Conservation (phyloP, 2,329 filamentous ascomycete genomes). For the Paracorniculantispora psalliotae region DNA sequence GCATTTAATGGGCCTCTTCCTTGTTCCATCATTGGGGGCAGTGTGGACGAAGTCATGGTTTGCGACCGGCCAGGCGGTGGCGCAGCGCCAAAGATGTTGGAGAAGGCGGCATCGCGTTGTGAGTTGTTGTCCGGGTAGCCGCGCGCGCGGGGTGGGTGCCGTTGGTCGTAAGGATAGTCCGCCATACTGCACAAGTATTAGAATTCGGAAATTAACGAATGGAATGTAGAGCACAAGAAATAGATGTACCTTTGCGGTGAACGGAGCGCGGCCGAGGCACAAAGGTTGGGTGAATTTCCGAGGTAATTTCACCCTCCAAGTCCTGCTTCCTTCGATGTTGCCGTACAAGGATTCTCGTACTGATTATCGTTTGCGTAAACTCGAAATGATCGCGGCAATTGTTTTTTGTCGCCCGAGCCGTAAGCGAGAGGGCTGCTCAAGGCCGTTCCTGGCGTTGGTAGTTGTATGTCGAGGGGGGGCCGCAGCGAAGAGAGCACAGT, state of each 20-base stretch:
- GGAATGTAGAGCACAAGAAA: not conserved
- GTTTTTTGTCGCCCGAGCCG: not conserved
- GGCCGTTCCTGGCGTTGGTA: not conserved
- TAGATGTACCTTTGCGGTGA: not conserved
- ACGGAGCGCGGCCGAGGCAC: not conserved
- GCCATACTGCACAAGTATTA: constrained; percentile 39
- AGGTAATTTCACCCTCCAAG: not conserved
- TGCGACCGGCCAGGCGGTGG: constrained; percentile 86
- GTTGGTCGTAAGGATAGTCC: constrained; percentile 53
- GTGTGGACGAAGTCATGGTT: constrained; percentile 81
- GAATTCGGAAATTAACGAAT: not conserved
- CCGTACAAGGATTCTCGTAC: too few relatives aligned
- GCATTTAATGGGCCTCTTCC: constrained; percentile 51
- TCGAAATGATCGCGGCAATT: not conserved
- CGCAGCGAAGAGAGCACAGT: not conserved
- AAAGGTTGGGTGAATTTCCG: not conserved
- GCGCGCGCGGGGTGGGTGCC: constrained; percentile 37
- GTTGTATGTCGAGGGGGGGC: not conserved
- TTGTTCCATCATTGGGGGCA: constrained; percentile 43
- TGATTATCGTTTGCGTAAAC: not conserved
- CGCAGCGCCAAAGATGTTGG: constrained; percentile 87
- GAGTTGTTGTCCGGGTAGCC: constrained; percentile 51
- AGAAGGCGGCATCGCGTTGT: constrained; percentile 91
- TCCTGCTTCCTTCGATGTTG: not conserved
- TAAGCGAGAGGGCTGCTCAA: not conserved